Evolutionary conservation across 768 basidiomycete species (phyloP), one percentile per base, ranked within the genome.

Genomic region (Lentinula sp.): DNA sequence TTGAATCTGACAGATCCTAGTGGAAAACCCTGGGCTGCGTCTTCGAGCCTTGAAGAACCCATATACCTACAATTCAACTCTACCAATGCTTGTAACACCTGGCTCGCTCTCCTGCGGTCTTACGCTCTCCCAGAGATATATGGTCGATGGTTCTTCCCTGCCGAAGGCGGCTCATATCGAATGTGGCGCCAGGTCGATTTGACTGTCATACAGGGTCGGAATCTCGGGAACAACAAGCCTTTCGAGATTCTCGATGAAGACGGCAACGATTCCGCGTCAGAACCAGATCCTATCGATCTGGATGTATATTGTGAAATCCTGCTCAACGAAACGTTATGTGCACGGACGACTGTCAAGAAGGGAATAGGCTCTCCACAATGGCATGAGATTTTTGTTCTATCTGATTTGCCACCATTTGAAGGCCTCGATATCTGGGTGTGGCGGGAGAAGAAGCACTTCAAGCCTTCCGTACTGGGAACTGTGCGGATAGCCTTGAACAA

Each of bases 131-230:
- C 91, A 1, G 92, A 93, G 71, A 83, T 88, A 59, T 91, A 92
- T 68, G 91, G 88, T 37, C 77, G 78, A 64, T 74, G 79, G 69
- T 76, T 79, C 64, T 76, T 76, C 42, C 77, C 83, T 21, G 67
- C 72, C 55, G 86, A 86, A 62, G 89, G 87, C 46, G 91, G 91
- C 6, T 82, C 89, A 10, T 93, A 91, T 72, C 86, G 93, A 59
- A 89, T 94, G 83, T 94, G 90, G 89, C 81, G 93, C 55, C 88
- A 90, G 70, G 79, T 94, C 23, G 84, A 90, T 63, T 75, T 94
- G 28, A 81, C 83, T 34, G 78, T 92, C 59, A 77, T 87, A 42
- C 88, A 91, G 72, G 91, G 85, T 11, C 84, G 91, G 43, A 86
- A 87, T 67, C 76, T 95, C 35, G 88, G 89, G 52, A 78, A 76